Evolutionary conservation across 257 asterid species (phyloP), one percentile per base, ranked within the genome.

Genomic region (Apocynum venetum): DNA sequence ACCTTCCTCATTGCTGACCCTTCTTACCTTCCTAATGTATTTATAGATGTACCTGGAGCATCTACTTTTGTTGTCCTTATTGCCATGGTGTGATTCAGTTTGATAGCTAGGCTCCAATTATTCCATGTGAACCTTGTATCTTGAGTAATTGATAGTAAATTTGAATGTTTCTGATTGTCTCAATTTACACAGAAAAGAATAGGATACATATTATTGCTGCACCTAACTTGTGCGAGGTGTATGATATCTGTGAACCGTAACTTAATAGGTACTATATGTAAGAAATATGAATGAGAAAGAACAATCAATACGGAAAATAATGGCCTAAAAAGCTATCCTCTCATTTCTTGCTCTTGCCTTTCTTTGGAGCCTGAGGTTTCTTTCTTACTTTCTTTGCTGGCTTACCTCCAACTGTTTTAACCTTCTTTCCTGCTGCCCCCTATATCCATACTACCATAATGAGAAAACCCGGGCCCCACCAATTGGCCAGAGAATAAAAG

Each of bases 291-390:
- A 66, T 66, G 19, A 38, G 48, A 66, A 38, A 66, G 75, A 71
- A 19, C 8, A 7, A 71, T 47, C 19, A 46, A 25, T 31, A n/a
- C 19, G 66, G 63, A 70, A 57, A 38, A 53, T 66, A 63, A 52
- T 13, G 13, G 72, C 59, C 59, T 52, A 14, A 14, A 44, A 53
- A 47, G 40, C 31, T 67, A 15, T n/a, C 76, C 64, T 73, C 79
- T 90, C 89, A 91, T 87, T 88, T 93, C 94, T 85, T 93, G 79
- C 84, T 35, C 89, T 89, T 91, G 88, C 90, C 79, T 77, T 90
- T 90, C 79, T 83, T 87, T 44, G 92, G 63, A 81, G 83, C 92
- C 82, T 84, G 91, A 73, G 98, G 76, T 88, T 93, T 93, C 92
- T 77, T 94, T 84, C 88, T 89, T 80, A 71, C 88, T 86, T 87